A percentile compares a stretch with the other conserved stretches of the same genome.
These are phyloP conservation scores for Leptographium lundbergii DNA, from an alignment of 2,329 filamentous ascomycete species.

Conservation along the genomic window DNA sequence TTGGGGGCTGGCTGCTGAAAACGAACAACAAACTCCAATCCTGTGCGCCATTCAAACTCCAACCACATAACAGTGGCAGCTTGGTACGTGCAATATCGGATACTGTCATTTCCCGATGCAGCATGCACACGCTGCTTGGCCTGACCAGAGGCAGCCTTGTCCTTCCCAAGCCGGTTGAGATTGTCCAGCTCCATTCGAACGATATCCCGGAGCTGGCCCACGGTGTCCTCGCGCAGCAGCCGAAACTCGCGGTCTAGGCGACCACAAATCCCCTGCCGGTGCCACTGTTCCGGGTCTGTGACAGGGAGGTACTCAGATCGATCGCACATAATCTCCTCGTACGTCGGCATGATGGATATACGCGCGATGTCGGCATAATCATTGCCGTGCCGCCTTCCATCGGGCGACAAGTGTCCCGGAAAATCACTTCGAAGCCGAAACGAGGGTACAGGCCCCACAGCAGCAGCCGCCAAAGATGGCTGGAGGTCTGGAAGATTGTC, in stretches of 20 bases:
- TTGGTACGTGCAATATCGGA: constrained; percentile 25
- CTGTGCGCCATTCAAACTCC: constrained; percentile 23
- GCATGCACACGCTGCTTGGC: not conserved
- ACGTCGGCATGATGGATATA: constrained; percentile 52
- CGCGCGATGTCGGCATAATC: constrained; percentile 49
- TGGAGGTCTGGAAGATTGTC: too few relatives aligned
- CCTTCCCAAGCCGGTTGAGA: constrained; percentile 28
- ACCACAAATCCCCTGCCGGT: constrained; percentile 24
- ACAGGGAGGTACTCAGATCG: constrained; percentile 26
- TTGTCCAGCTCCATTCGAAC: not conserved
- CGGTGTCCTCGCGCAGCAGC: constrained; percentile 57
- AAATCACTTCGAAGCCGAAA: not conserved
- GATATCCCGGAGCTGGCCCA: constrained; percentile 49
- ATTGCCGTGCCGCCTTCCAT: constrained; percentile 61
- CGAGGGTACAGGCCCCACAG: too few relatives aligned
- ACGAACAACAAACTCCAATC: constrained; percentile 30
- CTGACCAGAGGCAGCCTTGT: constrained; percentile 2
- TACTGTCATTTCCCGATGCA: not conserved
- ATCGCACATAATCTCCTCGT: constrained; percentile 33
- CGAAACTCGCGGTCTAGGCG: constrained; percentile 64
- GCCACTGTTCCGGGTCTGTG: constrained; percentile 23
- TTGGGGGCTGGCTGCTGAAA: constrained; percentile 29
- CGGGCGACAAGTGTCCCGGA: constrained; percentile 3
- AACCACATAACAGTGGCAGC: constrained; percentile 19
- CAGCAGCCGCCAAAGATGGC: too few relatives aligned